Base-by-base conservation (phyloP, 352 stramenopile genomes). In the Globisporangium nodosum region DNA sequence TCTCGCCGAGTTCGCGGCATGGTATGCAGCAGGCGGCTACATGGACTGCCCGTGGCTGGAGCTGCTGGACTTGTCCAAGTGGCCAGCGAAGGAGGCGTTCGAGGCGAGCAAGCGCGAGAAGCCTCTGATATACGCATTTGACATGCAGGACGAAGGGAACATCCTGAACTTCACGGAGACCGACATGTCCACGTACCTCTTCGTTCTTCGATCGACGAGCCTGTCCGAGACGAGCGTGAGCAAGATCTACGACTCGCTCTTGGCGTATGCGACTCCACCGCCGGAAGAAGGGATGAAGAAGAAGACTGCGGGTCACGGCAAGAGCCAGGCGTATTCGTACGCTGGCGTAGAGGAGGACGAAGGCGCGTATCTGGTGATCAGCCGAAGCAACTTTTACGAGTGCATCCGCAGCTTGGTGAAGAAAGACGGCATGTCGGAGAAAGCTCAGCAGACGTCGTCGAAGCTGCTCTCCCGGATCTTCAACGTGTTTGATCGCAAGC, bases 1-100 rank as follows among this genome's bases (percentile, higher is more conserved):
- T 39, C 95, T 98, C 50, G 79, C 94, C 42, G 90, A 98, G 56
- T 99, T 99, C 77, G 96, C 94, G 5, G 82, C 94, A 12, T 99
- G 96, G 96, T 99, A 99, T 61, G 96, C 92, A 0, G 83, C 87
- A 31, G 89, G 89, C 37, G 96, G 96, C 6, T 97, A 98, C 65
- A 89, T 96, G 65, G 90, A 94, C 47, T 98, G 95, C 59, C 88
- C 93, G 13, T 99, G 96, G 96, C 66, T 99, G 8, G 96, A 99
- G 64, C 68, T 99, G 11, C 63, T 99, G 12, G 93, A 98, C 68
- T 61, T 99, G 56, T 87, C 82, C 0, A 99, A 99, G 67, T 98
- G 95, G 94, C 86, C 86, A 12, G 84, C 86, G 4, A 93, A 93
- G 31, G 81, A 92, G 64, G 85, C 85, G 0, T 93, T 95, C 27